phyloP scores from a whole-genome alignment of 2,329 filamentous ascomycete species.

The Niveomyces coronatus region DNA sequence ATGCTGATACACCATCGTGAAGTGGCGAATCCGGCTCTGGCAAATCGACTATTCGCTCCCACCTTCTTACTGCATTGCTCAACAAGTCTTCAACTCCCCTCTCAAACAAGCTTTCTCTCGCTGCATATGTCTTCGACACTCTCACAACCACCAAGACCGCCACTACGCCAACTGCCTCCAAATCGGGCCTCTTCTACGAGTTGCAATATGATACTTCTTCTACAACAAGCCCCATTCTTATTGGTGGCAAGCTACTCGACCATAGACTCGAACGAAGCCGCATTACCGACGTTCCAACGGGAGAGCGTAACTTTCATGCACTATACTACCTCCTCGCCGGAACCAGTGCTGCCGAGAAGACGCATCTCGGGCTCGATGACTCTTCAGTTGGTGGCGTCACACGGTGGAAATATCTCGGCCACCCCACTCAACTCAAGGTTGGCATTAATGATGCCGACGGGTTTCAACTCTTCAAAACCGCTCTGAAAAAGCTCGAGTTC shows the following conservation, averaged over 20 bases:
- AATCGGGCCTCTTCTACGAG: slow-evolving; percentile 90
- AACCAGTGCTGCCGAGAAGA: slow-evolving; percentile 81
- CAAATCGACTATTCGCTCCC: slow-evolving; percentile 88
- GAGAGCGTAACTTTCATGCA: slow-evolving; percentile 92
- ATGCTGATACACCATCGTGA: slow-evolving; percentile 16
- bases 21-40: slow-evolving; percentile 94
- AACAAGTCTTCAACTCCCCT: slow-evolving; percentile 86
- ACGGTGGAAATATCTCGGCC: slow-evolving; percentile 91
- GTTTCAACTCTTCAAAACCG: slow-evolving; percentile 96
- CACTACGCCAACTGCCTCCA: slow-evolving; percentile 90
- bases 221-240: slow-evolving; percentile 72
- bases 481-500: slow-evolving; percentile 87
- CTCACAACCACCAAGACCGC: slow-evolving; percentile 95
- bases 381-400: slow-evolving; percentile 49
- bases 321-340: slow-evolving; percentile 92
- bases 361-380: slow-evolving; percentile 60
- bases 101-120: slow-evolving; percentile 85
- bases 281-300: slow-evolving; percentile 84
- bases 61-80: slow-evolving; percentile 75
- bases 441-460: slow-evolving; percentile 93
- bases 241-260: slow-evolving; percentile 90
- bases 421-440: slow-evolving; percentile 92
- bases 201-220: slow-evolving; percentile 91
- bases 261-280: slow-evolving; percentile 87
- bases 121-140: slow-evolving; percentile 90